Percentiles rank a stretch among this genome's conserved stretches.
These are phyloP conservation scores for Metarhizium robertsii DNA, from an alignment of 2,329 filamentous ascomycete species.

Conservation along the genomic window DNA sequence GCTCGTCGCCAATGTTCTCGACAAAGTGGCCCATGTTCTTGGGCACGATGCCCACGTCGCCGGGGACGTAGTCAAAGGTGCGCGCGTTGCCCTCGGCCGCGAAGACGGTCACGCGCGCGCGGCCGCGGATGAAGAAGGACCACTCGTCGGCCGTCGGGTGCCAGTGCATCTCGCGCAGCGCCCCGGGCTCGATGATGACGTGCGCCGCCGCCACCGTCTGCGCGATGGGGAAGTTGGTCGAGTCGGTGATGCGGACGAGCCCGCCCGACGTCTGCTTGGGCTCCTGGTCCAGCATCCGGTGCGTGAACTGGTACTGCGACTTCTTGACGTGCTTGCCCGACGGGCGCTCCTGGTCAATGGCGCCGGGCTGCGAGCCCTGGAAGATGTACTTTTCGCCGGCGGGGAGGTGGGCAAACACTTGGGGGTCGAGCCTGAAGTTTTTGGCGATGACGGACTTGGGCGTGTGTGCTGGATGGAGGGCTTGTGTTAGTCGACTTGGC, in stretches of 20 bases:
- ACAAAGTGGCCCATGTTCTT: slow-evolving; percentile 74
- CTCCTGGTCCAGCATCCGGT: slow-evolving; percentile 61
- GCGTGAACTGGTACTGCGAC: slow-evolving; percentile 60
- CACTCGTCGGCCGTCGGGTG: slow-evolving; percentile 72
- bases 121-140: slow-evolving; percentile 68
- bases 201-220: slow-evolving; percentile 65
- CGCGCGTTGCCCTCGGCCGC: slow-evolving; percentile 57
- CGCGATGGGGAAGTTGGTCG: slow-evolving; percentile 65
- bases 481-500: no score
- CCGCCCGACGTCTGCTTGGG: slow-evolving; percentile 60
- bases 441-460: slow-evolving; percentile 63
- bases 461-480: slow-evolving; percentile 44
- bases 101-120: slow-evolving; percentile 66
- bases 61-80: slow-evolving; percentile 67
- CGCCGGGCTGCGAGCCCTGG: slow-evolving; percentile 54
- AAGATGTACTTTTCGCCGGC: slow-evolving; percentile 68
- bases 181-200: slow-evolving; percentile 60
- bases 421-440: slow-evolving; percentile 64
- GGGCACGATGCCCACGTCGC: slow-evolving; percentile 70
- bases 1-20: slow-evolving; percentile 70
- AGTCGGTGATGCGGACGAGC: slow-evolving; percentile 64
- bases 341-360: slow-evolving; percentile 57
- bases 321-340: slow-evolving; percentile 52
- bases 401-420: slow-evolving; percentile 61
- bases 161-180: slow-evolving; percentile 75